Percentiles rank a stretch among this genome's conserved stretches.
phyloP scores from a whole-genome alignment of 345 rosid species.

The Populus euphratica region DNA sequence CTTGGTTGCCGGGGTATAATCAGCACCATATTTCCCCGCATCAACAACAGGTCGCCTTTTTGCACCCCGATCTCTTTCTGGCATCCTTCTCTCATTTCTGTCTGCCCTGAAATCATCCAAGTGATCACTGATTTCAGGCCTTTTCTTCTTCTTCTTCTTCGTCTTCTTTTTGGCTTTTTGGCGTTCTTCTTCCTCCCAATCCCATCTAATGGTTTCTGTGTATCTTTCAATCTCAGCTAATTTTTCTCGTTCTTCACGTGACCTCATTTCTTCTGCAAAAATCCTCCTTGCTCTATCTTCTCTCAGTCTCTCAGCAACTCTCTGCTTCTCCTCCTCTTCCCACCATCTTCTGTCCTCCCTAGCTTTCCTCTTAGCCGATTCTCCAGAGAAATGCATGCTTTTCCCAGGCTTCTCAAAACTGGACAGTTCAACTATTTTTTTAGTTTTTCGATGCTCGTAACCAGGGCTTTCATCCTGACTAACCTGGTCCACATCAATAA shows the following conservation, averaged over 20 bases:
- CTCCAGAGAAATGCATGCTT: slow-evolving; percentile 35
- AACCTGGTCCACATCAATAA: slow-evolving; percentile 59
- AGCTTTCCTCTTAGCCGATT: slow-evolving; percentile 49
- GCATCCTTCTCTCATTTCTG: slow-evolving; percentile 57
- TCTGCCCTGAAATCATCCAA: slow-evolving; percentile 47
- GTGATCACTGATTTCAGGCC: slow-evolving; percentile 50
- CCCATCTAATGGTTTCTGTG: slow-evolving; percentile 67
- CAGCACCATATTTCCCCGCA: slow-evolving; percentile 42
- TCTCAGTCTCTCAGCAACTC: slow-evolving; percentile 46
- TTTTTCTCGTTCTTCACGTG: slow-evolving; percentile 58
- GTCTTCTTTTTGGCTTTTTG: slow-evolving; percentile 76
- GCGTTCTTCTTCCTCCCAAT: slow-evolving; percentile 78
- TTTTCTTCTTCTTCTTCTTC: slow-evolving; percentile 62
- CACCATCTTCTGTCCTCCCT: slow-evolving; percentile 65
- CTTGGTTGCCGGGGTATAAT: slow-evolving; percentile 62
- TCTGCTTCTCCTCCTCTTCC: slow-evolving; percentile 77
- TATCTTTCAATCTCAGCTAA: slow-evolving; percentile 65
- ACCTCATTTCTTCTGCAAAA: slow-evolving; percentile 41
- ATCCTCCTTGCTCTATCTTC: slow-evolving; percentile 48
- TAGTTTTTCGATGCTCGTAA: slow-evolving; percentile 65
- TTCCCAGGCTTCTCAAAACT: slow-evolving; percentile 51
- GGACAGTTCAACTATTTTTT: slow-evolving; percentile 74
- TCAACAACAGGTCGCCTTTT: slow-evolving; percentile 59
- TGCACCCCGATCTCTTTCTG: slow-evolving; percentile 62
- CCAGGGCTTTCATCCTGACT: slow-evolving; percentile 70